phyloP scores from a whole-genome alignment of 2,329 filamentous ascomycete species.

The Penicillium sclerotigenum region DNA sequence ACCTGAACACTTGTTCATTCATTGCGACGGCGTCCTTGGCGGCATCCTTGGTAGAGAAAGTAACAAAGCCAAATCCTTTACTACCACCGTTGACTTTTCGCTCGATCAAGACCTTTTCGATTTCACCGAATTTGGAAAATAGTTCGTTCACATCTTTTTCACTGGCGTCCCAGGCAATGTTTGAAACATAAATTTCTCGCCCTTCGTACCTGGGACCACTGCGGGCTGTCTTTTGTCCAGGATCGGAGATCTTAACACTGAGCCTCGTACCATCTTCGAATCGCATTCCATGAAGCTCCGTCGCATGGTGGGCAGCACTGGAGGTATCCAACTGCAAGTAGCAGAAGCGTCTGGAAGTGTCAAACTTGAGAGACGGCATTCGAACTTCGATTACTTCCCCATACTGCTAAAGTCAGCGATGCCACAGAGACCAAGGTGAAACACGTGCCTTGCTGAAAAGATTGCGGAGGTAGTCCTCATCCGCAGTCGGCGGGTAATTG shows the following conservation, averaged over 20 bases:
- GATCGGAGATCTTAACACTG: constrained; percentile 79
- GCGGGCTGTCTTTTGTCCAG: constrained; percentile 70
- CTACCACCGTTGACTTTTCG: constrained; percentile 64
- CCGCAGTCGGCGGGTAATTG: constrained; percentile 69
- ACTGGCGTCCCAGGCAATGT: constrained; percentile 59
- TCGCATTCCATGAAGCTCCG: constrained; percentile 66
- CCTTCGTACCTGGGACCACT: constrained; percentile 80
- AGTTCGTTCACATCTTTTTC: constrained; percentile 68
- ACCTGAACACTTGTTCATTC: constrained; percentile 67
- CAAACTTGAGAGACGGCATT: constrained; percentile 86
- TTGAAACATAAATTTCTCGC: constrained; percentile 76
- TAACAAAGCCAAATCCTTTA: constrained; percentile 76
- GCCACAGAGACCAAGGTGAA: neutral
- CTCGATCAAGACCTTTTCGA: constrained; percentile 70
- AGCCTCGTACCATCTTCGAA: constrained; percentile 68
- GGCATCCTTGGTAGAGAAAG: constrained; percentile 68
- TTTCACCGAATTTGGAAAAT: constrained; percentile 72
- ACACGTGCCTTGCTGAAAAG: constrained; percentile 53
- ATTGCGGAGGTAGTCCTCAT: constrained; percentile 52
- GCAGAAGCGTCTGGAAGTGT: constrained; percentile 86
- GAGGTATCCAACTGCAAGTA: constrained; percentile 82
- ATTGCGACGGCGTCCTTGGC: constrained; percentile 63
- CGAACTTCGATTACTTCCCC: constrained; percentile 82
- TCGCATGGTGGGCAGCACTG: constrained; percentile 67
- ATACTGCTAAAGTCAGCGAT: constrained; percentile 46